Evolutionary conservation across 2,329 filamentous ascomycete species (phyloP).

Genomic region (Exophiala calicioides): DNA sequence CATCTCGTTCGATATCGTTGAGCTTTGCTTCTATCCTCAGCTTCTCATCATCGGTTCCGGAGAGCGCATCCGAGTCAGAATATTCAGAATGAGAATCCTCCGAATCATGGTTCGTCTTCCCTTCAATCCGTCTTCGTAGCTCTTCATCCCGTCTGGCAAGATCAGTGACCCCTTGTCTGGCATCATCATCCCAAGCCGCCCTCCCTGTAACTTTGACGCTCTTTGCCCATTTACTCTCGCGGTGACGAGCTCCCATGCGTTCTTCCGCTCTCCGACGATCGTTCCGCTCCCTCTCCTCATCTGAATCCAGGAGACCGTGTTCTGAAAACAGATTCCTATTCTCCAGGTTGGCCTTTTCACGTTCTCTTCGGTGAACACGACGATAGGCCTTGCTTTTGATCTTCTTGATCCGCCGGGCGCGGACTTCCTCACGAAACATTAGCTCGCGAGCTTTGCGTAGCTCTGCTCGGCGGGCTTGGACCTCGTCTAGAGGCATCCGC

Average conservation of each 20-base stretch:
- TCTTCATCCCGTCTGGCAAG: conserved; percentile 83
- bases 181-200: conserved; percentile 85
- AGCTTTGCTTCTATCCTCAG: conserved; percentile 44
- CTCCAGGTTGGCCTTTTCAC: conserved; percentile 18
- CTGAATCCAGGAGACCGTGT: conserved; percentile 61
- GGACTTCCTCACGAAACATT: conserved; percentile 82
- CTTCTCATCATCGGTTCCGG: conserved; percentile 59
- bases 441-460: conserved; percentile 80
- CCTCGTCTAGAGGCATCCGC: conserved; percentile 70
- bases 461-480: conserved; percentile 70
- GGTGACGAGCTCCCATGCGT: conserved; percentile 80
- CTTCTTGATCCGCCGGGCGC: conserved; percentile 92
- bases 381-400: conserved; percentile 98
- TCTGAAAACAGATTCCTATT: conserved; percentile 49
- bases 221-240: conserved; percentile 91
- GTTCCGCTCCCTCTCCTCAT: conserved; percentile 64
- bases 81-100: conserved; percentile 64
- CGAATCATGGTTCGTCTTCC: conserved; percentile 64
- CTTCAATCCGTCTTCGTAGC: conserved; percentile 75
- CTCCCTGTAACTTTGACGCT: conserved; percentile 75
- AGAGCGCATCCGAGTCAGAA: conserved; percentile 63
- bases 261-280: conserved; percentile 80
- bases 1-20: conserved; percentile 39
- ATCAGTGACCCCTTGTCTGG: conserved; percentile 73
- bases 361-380: conserved; percentile 75